These are phyloP conservation scores for Lithospermum erythrorhizon DNA, from an alignment of 257 asterid genomes.

Conservation along the genomic window DNA sequence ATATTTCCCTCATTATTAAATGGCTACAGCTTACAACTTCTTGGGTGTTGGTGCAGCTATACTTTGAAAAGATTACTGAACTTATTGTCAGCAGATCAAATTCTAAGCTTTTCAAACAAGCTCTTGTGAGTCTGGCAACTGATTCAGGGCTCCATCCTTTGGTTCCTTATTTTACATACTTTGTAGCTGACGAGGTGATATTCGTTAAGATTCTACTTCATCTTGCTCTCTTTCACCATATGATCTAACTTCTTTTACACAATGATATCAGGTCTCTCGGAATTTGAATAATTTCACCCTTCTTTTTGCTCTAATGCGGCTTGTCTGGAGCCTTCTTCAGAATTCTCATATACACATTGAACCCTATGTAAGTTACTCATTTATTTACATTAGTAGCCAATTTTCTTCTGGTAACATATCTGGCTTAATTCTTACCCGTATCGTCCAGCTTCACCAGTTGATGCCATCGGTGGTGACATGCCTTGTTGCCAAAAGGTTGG, in stretches of 20 bases:
- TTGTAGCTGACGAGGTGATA: slow-evolving; percentile 85
- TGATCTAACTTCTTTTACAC: slow-evolving; percentile 9
- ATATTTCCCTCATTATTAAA: neutral
- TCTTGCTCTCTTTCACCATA: slow-evolving; percentile 4
- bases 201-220: slow-evolving; percentile 3
- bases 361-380: slow-evolving; percentile 67
- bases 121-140: slow-evolving; percentile 85
- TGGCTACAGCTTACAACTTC: neutral
- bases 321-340: slow-evolving; percentile 87
- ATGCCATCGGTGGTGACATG: slow-evolving; percentile 99
- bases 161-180: slow-evolving; percentile 91
- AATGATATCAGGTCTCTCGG: slow-evolving; percentile 65
- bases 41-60: slow-evolving; percentile 54
- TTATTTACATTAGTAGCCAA: slow-evolving; percentile 5
- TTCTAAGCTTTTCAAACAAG: slow-evolving; percentile 66
- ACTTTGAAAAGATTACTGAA: slow-evolving; percentile 93
- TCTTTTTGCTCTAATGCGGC: slow-evolving; percentile 92
- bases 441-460: slow-evolving; percentile 72
- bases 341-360: slow-evolving; percentile 87
- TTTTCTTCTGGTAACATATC: slow-evolving; percentile 4
- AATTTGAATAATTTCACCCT: slow-evolving; percentile 59
- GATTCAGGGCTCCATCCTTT: slow-evolving; percentile 96
- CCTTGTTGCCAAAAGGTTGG: slow-evolving; percentile 81
- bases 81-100: slow-evolving; percentile 63
- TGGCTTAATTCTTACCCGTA: slow-evolving; percentile 1